phyloP scores from a whole-genome alignment of 768 basidiomycete genomes.

The Candolleomyces aberdarensis region DNA sequence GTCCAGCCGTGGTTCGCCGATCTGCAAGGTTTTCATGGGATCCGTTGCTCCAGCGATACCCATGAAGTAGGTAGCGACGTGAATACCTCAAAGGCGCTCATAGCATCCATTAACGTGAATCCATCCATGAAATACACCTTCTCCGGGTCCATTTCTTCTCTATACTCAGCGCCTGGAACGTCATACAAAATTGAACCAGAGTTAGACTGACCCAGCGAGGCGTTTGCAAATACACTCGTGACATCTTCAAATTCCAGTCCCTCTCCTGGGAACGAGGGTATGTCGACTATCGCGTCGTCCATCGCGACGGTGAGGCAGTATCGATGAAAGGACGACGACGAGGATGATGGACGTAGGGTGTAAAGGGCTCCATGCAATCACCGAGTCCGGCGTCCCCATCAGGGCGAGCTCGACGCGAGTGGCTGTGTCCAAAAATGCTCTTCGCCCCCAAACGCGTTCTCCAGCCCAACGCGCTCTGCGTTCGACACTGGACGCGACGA shows the following conservation, averaged over 20 bases:
- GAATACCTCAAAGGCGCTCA: constrained; percentile 85
- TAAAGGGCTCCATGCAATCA: neutral
- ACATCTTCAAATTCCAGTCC: constrained; percentile 51
- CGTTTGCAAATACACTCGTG: constrained; percentile 55
- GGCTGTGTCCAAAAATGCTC: constrained; percentile 30
- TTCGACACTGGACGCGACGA: neutral
- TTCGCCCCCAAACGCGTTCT: constrained; percentile 5
- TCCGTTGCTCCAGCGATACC: constrained; percentile 4
- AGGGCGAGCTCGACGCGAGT: constrained; percentile 12
- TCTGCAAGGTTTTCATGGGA: constrained; percentile 41
- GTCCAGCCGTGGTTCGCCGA: constrained; percentile 88
- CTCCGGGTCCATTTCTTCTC: constrained; percentile 58
- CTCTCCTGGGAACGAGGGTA: constrained; percentile 31
- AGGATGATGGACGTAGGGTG: neutral
- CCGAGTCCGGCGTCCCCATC: neutral
- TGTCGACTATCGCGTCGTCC: constrained; percentile 2
- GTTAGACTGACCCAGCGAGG: constrained; percentile 50
- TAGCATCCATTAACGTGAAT: constrained; percentile 82
- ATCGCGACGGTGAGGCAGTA: neutral
- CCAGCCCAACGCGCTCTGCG: constrained; percentile 4
- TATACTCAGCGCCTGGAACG: constrained; percentile 3
- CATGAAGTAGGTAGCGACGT: neutral
- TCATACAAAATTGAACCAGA: neutral
- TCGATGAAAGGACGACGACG: neutral
- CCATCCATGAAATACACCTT: constrained; percentile 63